These are phyloP conservation scores for Hansenula lynferdii DNA, from an alignment of 1,139 yeast species.

Conservation along the genomic window DNA sequence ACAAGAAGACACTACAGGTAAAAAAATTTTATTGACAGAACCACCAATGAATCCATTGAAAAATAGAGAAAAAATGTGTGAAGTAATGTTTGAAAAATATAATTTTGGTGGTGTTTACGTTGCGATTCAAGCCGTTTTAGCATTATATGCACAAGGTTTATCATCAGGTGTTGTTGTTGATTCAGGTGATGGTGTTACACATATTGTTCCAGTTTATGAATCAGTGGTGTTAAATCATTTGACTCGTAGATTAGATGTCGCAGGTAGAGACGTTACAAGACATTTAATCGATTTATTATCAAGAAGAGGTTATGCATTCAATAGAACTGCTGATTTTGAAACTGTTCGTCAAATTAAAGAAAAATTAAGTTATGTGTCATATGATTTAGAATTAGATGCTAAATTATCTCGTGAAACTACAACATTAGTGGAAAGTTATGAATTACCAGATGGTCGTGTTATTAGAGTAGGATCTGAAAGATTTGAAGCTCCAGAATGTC, in stretches of 20 bases:
- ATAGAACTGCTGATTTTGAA: constrained; percentile 99
- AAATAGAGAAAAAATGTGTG: constrained; percentile 93
- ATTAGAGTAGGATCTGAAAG: constrained; percentile 99
- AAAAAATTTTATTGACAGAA: constrained; percentile 84
- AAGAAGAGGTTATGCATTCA: constrained; percentile 98
- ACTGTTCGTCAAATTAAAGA: constrained; percentile 99
- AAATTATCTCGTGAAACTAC: constrained; percentile 99
- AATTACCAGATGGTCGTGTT: constrained; percentile 99
- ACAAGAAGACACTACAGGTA: constrained; percentile 73
- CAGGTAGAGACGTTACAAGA: constrained; percentile 99
- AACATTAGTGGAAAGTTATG: constrained; percentile 97
- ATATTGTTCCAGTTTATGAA: constrained; percentile 99
- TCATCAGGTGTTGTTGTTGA: constrained; percentile 99
- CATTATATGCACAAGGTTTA: constrained; percentile 98
- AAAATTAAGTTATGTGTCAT: constrained; percentile 96
- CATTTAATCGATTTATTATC: constrained; percentile 97
- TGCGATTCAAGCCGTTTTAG: constrained; percentile 96
- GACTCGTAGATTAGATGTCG: constrained; percentile 96
- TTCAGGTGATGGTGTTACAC: constrained; percentile 99
- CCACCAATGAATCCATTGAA: constrained; percentile 98
- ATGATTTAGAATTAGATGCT: constrained; percentile 96
- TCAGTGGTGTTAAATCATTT: constrained; percentile 99
- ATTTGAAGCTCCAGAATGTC: constrained; percentile 99
- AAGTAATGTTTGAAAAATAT: constrained; percentile 97
- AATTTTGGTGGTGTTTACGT: constrained; percentile 99